Conservation (phyloP, 2,329 filamentous ascomycete species). For the Lasiodiplodia sp. region DNA sequence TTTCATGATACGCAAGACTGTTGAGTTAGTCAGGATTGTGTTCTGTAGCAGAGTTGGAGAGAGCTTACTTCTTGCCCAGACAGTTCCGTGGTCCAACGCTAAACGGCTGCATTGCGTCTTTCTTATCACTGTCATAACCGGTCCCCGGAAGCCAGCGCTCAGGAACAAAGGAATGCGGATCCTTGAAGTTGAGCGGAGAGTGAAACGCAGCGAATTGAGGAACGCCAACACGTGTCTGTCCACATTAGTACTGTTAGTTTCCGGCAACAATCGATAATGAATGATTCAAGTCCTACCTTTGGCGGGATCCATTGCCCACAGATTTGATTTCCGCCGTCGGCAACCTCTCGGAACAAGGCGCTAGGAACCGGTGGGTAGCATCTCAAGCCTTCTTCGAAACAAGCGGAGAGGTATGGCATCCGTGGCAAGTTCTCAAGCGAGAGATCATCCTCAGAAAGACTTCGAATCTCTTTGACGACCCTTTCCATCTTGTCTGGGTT, state of each 20-base stretch:
- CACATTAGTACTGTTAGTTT: not conserved
- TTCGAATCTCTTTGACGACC: slow-evolving; percentile 41
- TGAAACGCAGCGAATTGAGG: slow-evolving; percentile 27
- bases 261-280: not conserved
- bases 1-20: slow-evolving; percentile 49
- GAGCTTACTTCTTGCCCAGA: slow-evolving; percentile 47
- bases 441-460: slow-evolving; percentile 42
- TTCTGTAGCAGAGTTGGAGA: too few relatives aligned
- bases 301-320: slow-evolving; percentile 48
- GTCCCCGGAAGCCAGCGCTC: slow-evolving; percentile 49
- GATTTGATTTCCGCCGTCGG: slow-evolving; percentile 47
- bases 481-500: slow-evolving; percentile 37
- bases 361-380: slow-evolving; percentile 51
- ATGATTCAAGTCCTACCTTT: not conserved
- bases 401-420: slow-evolving; percentile 48
- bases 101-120: slow-evolving; percentile 52
- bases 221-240: slow-evolving; percentile 29
- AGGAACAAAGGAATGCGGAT: slow-evolving; percentile 47
- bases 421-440: slow-evolving; percentile 40
- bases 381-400: slow-evolving; percentile 51
- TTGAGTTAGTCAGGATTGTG: not conserved
- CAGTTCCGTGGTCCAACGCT: slow-evolving; percentile 51
- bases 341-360: slow-evolving; percentile 43
- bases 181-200: slow-evolving; percentile 42
- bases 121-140: slow-evolving; percentile 42